Base-by-base conservation (phyloP, 2,329 filamentous ascomycete genomes). In the Sphaerulina vaccinii region DNA sequence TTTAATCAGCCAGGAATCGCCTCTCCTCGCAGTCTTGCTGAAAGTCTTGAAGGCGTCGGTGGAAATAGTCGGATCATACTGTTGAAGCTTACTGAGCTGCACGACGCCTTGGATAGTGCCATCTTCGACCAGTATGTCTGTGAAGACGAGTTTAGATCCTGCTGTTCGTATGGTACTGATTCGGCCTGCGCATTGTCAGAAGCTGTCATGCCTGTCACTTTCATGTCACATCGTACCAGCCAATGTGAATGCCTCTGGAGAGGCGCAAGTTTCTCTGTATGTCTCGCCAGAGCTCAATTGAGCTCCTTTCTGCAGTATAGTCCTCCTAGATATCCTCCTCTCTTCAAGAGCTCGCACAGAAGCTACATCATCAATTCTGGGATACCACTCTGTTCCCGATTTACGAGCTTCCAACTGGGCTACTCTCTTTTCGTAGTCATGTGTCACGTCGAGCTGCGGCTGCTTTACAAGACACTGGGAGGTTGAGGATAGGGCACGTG, bases 111-210 rank as follows among this genome's bases (percentile, higher is more conserved):
- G 93, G 27, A 95, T 71, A 58, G 79, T 81, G 60, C 83, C 73
- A 51, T 84, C 86, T 66, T 89, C 83, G 68, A 90, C 84, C 60
- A 84, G 77, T 43, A 97, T 74, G 71, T 93, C 87, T 60, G 96
- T 70, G 70, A 99, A 99, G 57, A 90, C 77, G 62, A 99, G 83
- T 71, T 87, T 89, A 62, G 82, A 85, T 60, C 91, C 85, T 49
- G 83, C 80, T 41, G 81, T 76, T 56, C 89, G 87, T 66, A 87
- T 80, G 40, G 84, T 84, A 64, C 79, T 78, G 57, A 96, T 79
- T 67, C 90, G 89, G 70, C 90, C 89, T 85, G 52, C 29, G 21
- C 33, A 2, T 16, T 15, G 46, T 55, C 39, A 58, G 45, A 42
- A 16, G 9, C 9, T 21, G 37, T 8, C 18, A 21, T 13, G 19